Conservation (phyloP, 2,329 filamentous ascomycete genomes). For the Pyrenochaeta sp. region DNA sequence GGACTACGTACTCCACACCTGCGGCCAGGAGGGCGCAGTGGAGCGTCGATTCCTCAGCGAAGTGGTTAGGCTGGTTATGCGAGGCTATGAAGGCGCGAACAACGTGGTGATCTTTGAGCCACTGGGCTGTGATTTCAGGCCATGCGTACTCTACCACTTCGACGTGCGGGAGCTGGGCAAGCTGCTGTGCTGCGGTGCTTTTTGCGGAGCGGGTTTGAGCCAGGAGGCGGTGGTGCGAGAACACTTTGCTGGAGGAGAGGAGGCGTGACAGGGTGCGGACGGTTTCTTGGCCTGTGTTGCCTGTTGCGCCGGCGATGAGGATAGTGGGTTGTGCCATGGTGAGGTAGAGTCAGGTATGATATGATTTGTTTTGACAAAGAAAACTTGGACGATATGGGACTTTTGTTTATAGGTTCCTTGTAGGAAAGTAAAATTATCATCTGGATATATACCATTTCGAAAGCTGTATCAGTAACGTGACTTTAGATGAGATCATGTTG, state of each 20-base stretch:
- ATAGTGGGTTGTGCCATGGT: conserved; percentile 14
- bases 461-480: too few relatives aligned
- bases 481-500: too few relatives aligned
- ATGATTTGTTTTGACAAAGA: too few relatives aligned
- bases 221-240: conserved; percentile 19
- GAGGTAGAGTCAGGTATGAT: too few relatives aligned
- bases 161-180: conserved; percentile 19
- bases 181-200: conserved; percentile 9
- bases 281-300: conserved; percentile 19
- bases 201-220: conserved; percentile 19
- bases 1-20: conserved; percentile 25
- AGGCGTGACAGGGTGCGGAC: conserved; percentile 18
- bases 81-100: conserved; percentile 22
- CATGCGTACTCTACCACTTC: conserved; percentile 18
- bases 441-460: too few relatives aligned
- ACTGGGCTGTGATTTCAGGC: conserved; percentile 18
- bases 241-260: conserved; percentile 7
- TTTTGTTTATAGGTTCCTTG: too few relatives aligned
- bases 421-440: too few relatives aligned
- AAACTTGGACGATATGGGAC: too few relatives aligned
- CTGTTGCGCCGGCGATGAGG: conserved; percentile 24
- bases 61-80: conserved; percentile 26
- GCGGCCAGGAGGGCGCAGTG: conserved; percentile 14
- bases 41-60: conserved; percentile 26
- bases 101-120: conserved; percentile 17